Evolutionary conservation across 768 basidiomycete genomes (phyloP), one percentile per base, ranked within the genome.

Genomic region (Cystobasidium onofrii): DNA sequence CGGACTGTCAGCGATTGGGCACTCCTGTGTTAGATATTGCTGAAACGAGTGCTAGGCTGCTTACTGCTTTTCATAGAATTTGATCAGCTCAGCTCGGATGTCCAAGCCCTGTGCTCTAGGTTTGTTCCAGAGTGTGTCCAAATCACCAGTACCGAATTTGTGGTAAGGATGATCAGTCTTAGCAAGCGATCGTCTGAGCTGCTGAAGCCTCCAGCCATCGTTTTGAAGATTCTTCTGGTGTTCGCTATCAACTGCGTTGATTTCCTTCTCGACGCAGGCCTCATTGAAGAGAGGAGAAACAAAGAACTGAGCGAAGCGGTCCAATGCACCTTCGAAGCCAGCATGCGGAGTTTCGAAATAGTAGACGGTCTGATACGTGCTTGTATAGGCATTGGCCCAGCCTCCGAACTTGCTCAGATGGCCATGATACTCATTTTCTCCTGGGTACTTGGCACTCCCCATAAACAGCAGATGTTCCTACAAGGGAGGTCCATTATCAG

Each of bases 231-330:
- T 97, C 83, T 96, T 94, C 83, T 92, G 90, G 84, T 96, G 88
- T 80, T 99, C 96, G 0, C 92, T 94, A 80, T 99, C 89, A 46
- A 99, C 93, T 0, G 96, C 95, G 77, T 92, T 92, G 75, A 96
- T 84, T 82, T 99, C 95, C 39, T 92, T 87, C 29, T 86, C 84
- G 0, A 92, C 93, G 79, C 91, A 90, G 1, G 89, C 90, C 0
- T 90, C 86, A 0, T 87, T 81, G 79, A 99, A 98, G 50, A 96
- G 85, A 0, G 95, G 95, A n/a, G 87, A 89, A 76, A 90, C 89
- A 81, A 99, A 97, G 83, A 99, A 97, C 1, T 81, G 81, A 0
- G 83, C 79, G 77, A 83, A 80, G 27, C 81, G 79, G 20, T 79
- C 80, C 29, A 82, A 76, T 64, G 81, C 81, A 76, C 81, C 73